phyloP scores from a whole-genome alignment of 2,329 filamentous ascomycete species.

The Xylaria sp. region DNA sequence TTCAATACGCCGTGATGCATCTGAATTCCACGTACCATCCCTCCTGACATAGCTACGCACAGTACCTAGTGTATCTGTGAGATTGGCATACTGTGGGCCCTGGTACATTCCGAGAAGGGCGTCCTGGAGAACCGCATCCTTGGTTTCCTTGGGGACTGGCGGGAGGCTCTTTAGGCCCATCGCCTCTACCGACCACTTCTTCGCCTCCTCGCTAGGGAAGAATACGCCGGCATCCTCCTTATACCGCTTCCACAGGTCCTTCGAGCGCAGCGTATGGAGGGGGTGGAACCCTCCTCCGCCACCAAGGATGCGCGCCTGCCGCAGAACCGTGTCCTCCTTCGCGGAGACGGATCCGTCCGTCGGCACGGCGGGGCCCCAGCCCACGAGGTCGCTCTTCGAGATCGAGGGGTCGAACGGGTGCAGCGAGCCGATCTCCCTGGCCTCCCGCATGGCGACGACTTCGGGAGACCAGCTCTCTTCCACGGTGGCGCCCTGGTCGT shows the following conservation, averaged over 20 bases:
- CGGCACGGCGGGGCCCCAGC: constrained; percentile 55
- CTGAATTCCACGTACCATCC: constrained; percentile 49
- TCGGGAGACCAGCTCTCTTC: not conserved
- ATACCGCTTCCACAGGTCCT: constrained; percentile 44
- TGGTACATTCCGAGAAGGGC: constrained; percentile 55
- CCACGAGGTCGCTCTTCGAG: constrained; percentile 50
- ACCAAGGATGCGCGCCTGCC: constrained; percentile 55
- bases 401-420: constrained; percentile 51
- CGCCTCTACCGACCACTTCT: constrained; percentile 44
- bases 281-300: constrained; percentile 52
- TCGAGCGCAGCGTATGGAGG: constrained; percentile 36
- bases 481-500: not conserved
- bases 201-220: constrained; percentile 52
- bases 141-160: constrained; percentile 36
- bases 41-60: constrained; percentile 53
- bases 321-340: constrained; percentile 51
- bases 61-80: constrained; percentile 46
- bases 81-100: constrained; percentile 47
- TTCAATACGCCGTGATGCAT: constrained; percentile 43
- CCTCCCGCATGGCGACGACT: constrained; percentile 34
- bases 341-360: constrained; percentile 47
- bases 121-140: constrained; percentile 51
- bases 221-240: constrained; percentile 52
- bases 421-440: constrained; percentile 48
- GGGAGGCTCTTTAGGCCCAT: constrained; percentile 38